Conservation (phyloP, 768 basidiomycete genomes). For the Polyporus arcularius region DNA sequence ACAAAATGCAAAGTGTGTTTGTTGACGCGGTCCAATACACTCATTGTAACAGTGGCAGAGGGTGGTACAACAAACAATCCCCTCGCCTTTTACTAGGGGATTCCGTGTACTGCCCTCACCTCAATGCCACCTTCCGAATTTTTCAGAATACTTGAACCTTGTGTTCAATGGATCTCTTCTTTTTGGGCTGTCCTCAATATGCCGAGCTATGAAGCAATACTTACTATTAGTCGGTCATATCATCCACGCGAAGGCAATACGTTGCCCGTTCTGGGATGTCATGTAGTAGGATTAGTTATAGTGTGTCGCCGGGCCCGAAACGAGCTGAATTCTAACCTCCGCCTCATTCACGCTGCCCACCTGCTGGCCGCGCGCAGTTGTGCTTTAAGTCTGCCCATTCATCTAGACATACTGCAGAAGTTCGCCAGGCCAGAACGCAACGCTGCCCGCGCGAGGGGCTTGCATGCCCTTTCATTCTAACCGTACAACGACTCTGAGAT, state of each 20-base stretch:
- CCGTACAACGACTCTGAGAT: slow-evolving; percentile 2
- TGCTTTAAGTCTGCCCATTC: no score
- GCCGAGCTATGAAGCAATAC: no score
- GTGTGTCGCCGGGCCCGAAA: no score
- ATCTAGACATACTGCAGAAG: not conserved
- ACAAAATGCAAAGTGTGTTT: slow-evolving; percentile 10
- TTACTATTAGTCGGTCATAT: no score
- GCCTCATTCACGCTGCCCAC: no score
- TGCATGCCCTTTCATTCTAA: slow-evolving; percentile 11
- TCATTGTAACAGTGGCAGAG: slow-evolving; percentile 5
- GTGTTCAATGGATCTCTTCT: not conserved
- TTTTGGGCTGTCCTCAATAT: not conserved
- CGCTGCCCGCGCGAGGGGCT: slow-evolving; percentile 4
- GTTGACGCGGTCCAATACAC: not conserved
- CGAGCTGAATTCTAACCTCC: no score
- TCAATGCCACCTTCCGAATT: slow-evolving; percentile 20
- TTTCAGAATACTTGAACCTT: slow-evolving; percentile 19
- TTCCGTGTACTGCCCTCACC: slow-evolving; percentile 22
- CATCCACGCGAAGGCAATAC: not conserved
- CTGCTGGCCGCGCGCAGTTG: no score
- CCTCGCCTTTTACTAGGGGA: slow-evolving; percentile 30
- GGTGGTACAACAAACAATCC: slow-evolving; percentile 24
- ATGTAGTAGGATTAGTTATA: no score
- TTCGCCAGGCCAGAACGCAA: not conserved
- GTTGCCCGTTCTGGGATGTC: not conserved